Evolutionary conservation across 257 asterid genomes (phyloP).

Genomic region (Cinchona pubescens): DNA sequence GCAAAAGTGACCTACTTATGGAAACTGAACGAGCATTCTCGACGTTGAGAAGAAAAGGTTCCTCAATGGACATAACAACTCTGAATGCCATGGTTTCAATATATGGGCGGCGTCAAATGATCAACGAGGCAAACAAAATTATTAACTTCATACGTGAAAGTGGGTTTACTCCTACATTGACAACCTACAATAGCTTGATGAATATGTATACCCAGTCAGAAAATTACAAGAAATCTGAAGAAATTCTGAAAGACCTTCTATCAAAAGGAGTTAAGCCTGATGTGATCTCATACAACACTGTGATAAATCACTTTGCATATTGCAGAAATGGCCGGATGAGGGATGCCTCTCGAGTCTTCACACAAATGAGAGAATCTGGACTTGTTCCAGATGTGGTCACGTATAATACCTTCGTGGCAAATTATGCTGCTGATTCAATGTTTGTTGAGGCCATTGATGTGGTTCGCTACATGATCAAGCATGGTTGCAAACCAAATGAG

Average conservation of each 20-base stretch:
- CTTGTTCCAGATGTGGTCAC: slow-evolving; percentile 74
- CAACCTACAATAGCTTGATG: slow-evolving; percentile 86
- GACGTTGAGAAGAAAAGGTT: slow-evolving; percentile 60
- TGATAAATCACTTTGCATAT: slow-evolving; percentile 70
- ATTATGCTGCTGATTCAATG: slow-evolving; percentile 70
- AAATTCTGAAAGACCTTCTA: slow-evolving; percentile 57
- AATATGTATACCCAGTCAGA: slow-evolving; percentile 76
- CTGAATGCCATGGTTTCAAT: slow-evolving; percentile 83
- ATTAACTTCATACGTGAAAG: slow-evolving; percentile 51
- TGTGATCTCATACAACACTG: slow-evolving; percentile 75
- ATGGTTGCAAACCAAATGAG: slow-evolving; percentile 78
- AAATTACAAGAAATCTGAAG: slow-evolving; percentile 67
- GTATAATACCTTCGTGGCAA: slow-evolving; percentile 68
- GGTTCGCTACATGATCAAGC: slow-evolving; percentile 71
- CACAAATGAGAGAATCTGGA: slow-evolving; percentile 63
- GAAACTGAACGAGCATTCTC: slow-evolving; percentile 79
- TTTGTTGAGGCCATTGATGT: slow-evolving; percentile 84
- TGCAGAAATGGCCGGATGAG: slow-evolving; percentile 77
- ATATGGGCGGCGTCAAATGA: slow-evolving; percentile 78
- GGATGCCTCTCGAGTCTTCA: slow-evolving; percentile 73
- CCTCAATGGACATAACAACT: slow-evolving; percentile 55
- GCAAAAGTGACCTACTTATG: slow-evolving; percentile 63
- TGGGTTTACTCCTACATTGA: slow-evolving; percentile 67
- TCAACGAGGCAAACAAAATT: slow-evolving; percentile 57
- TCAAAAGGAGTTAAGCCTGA: slow-evolving; percentile 67